These are phyloP conservation scores for Suillus subluteus DNA, from an alignment of 768 basidiomycete species.

Conservation along the genomic window DNA sequence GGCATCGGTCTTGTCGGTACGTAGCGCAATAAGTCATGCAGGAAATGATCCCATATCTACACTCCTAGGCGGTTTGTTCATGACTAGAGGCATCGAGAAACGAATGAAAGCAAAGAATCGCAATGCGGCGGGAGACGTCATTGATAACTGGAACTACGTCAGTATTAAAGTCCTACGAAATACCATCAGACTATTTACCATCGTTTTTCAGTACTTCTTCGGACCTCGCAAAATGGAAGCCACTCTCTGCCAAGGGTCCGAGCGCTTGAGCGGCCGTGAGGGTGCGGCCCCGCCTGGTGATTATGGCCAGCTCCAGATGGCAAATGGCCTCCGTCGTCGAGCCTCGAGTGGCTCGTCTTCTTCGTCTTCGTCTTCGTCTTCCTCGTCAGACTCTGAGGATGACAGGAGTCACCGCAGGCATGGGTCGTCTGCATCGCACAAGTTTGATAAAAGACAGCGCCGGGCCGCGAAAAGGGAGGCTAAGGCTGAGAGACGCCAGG, in stretches of 20 bases:
- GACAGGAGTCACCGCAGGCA: not conserved
- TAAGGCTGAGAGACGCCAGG: constrained; percentile 20
- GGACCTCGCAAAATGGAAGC: constrained; percentile 48
- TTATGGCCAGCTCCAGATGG: constrained; percentile 24
- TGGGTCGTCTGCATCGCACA: not conserved
- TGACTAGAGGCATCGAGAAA: constrained; percentile 20
- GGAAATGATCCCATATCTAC: not conserved
- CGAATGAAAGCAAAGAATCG: constrained; percentile 42
- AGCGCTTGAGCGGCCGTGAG: constrained; percentile 31
- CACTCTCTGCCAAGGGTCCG: constrained; percentile 37
- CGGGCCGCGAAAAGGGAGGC: constrained; percentile 14
- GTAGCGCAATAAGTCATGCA: constrained; percentile 7
- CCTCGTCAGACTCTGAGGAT: constrained; percentile 18
- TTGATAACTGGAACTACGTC: constrained; percentile 58
- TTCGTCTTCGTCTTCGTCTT: not conserved
- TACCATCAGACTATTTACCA: not conserved
- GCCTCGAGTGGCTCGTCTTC: constrained; percentile 6
- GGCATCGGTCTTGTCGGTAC: constrained; percentile 31
- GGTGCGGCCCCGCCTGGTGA: constrained; percentile 28
- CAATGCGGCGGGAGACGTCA: constrained; percentile 41
- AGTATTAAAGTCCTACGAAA: constrained; percentile 23
- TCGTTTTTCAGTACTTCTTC: constrained; percentile 47
- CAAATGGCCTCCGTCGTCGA: constrained; percentile 19
- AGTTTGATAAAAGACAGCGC: constrained; percentile 15
- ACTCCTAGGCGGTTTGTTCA: constrained; percentile 23